Conservation (phyloP, 768 basidiomycete genomes). For the Hygrophorus russula region DNA sequence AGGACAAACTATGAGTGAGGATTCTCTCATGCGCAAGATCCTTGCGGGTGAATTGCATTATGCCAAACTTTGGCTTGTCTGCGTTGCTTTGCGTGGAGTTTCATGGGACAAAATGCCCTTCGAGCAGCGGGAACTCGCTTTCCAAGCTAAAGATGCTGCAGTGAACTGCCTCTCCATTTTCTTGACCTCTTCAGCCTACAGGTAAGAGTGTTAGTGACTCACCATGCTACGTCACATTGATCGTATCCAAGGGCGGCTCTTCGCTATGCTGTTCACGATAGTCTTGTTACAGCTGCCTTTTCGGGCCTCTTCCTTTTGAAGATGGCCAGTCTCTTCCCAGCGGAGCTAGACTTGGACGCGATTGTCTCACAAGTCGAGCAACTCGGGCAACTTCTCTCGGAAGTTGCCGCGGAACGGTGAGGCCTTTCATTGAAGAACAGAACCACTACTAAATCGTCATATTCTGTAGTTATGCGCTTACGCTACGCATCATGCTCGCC, state of each 20-base stretch:
- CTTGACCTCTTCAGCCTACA: slow-evolving; percentile 67
- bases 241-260: slow-evolving; percentile 55
- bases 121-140: slow-evolving; percentile 89
- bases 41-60: slow-evolving; percentile 84
- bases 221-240: background rate
- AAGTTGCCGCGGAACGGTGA: slow-evolving; percentile 86
- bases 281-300: slow-evolving; percentile 84
- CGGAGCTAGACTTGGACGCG: slow-evolving; percentile 64
- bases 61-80: slow-evolving; percentile 91
- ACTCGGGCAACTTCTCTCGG: slow-evolving; percentile 79
- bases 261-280: slow-evolving; percentile 88
- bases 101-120: slow-evolving; percentile 96
- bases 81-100: slow-evolving; percentile 82
- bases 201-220: slow-evolving; percentile 28
- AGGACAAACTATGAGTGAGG: slow-evolving; percentile 79
- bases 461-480: slow-evolving; percentile 63
- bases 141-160: slow-evolving; percentile 91
- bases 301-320: slow-evolving; percentile 87
- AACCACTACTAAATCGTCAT: background rate
- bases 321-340: slow-evolving; percentile 89
- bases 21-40: slow-evolving; percentile 77
- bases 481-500: slow-evolving; percentile 87
- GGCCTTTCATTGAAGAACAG: slow-evolving; percentile 7
- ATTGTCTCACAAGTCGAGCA: slow-evolving; percentile 85
- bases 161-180: slow-evolving; percentile 78